phyloP scores from a whole-genome alignment of 192 early-diverging fungal genomes.

The Coemansia reversa region DNA sequence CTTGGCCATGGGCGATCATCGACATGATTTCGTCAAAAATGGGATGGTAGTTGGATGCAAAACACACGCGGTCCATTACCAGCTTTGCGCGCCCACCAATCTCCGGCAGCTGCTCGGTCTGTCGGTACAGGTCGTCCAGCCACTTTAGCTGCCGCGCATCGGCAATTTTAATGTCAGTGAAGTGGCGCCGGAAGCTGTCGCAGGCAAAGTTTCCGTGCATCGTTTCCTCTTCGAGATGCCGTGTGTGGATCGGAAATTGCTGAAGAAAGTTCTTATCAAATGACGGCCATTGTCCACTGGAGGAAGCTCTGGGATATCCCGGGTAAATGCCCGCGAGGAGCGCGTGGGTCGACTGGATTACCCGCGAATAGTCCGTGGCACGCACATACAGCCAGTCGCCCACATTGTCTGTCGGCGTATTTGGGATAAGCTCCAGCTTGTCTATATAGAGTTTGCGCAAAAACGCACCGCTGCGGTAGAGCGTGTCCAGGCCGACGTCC shows the following conservation, averaged over 20 bases:
- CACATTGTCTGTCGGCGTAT: background rate
- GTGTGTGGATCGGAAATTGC: slow-evolving; percentile 29
- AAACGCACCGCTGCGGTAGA: slow-evolving; percentile 40
- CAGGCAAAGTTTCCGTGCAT: slow-evolving; percentile 46
- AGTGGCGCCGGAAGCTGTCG: slow-evolving; percentile 34
- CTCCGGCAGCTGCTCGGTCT: slow-evolving; percentile 20
- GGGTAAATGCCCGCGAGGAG: slow-evolving; percentile 58
- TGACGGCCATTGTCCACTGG: slow-evolving; percentile 1
- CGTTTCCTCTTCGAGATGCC: slow-evolving; percentile 18
- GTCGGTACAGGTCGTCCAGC: slow-evolving; percentile 37
- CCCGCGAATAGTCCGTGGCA: slow-evolving; percentile 62
- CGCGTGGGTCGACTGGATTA: slow-evolving; percentile 63
- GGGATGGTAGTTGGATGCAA: slow-evolving; percentile 34
- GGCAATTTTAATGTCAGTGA: background rate
- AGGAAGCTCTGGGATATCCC: slow-evolving; percentile 7
- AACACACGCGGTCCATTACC: slow-evolving; percentile 13
- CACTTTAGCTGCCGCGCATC: slow-evolving; percentile 19
- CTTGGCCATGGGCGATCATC: slow-evolving; percentile 27
- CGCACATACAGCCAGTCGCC: slow-evolving; percentile 55
- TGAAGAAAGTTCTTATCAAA: slow-evolving; percentile 26
- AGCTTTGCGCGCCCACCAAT: slow-evolving; percentile 21
- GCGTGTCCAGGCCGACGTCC: slow-evolving; percentile 53
- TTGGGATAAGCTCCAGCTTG: slow-evolving; percentile 37
- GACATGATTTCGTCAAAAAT: slow-evolving; percentile 45
- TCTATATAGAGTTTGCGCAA: slow-evolving; percentile 58